phyloP scores from a whole-genome alignment of 1,284 basidiomycete species.

The Ceraceosorus bombacis region DNA sequence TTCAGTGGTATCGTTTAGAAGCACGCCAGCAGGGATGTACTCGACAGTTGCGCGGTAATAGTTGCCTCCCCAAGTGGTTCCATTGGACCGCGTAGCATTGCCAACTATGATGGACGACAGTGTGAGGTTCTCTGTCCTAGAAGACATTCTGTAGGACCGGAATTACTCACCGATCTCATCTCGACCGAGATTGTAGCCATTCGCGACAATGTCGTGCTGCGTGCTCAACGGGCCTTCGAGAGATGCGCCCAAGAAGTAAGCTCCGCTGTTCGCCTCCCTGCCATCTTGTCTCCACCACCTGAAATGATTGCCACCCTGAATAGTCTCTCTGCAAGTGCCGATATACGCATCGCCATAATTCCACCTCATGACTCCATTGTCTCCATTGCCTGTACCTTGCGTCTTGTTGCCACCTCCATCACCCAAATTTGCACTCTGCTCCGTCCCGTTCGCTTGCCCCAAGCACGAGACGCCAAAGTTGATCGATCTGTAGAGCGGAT shows the following conservation, averaged over 20 bases:
- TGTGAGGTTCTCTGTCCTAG: constrained; percentile 44
- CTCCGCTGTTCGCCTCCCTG: constrained; percentile 59
- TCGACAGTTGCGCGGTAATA: constrained; percentile 33
- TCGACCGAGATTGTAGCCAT: constrained; percentile 51
- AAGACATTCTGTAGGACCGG: constrained; percentile 54
- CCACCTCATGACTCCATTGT: constrained; percentile 38
- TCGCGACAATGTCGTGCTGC: constrained; percentile 25
- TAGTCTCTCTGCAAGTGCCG: constrained; percentile 58
- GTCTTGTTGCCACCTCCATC: constrained; percentile 24
- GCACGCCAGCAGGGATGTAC: constrained; percentile 37
- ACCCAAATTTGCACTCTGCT: constrained; percentile 38
- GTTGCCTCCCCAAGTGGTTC: constrained; percentile 48
- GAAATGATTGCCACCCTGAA: constrained; percentile 81
- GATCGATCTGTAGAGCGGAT: constrained; percentile 22
- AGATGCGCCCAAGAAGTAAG: constrained; percentile 67
- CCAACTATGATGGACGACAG: constrained; percentile 25
- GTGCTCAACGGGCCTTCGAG: constrained; percentile 27
- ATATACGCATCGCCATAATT: constrained; percentile 35
- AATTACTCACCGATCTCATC: constrained; percentile 63
- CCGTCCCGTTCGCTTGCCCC: constrained; percentile 37
- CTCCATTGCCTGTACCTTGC: constrained; percentile 32
- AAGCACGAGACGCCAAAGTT: constrained; percentile 46
- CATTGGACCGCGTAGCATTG: constrained; percentile 40
- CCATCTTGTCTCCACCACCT: constrained; percentile 81
- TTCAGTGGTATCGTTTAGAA: constrained; percentile 46